These are phyloP conservation scores for Botrytis sinoallii DNA, from an alignment of 2,329 filamentous ascomycete species.

Conservation along the genomic window DNA sequence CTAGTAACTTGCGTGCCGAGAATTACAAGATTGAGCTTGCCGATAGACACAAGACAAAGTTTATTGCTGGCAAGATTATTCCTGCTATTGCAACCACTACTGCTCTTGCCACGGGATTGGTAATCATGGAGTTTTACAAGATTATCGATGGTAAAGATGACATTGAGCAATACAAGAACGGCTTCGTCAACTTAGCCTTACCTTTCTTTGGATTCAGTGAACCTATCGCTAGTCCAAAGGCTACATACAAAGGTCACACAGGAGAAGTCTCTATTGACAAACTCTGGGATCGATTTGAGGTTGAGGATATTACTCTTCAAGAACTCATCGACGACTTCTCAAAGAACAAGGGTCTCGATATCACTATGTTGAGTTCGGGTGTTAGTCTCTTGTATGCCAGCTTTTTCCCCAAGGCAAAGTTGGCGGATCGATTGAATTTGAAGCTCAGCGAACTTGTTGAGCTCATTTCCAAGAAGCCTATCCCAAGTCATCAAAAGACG, in stretches of 20 bases:
- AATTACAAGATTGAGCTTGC: conserved; percentile 97
- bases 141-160: conserved; percentile 94
- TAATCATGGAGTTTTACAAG: conserved; percentile 93
- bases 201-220: conserved; percentile 99
- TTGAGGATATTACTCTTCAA: conserved; percentile 77
- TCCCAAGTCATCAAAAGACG: conserved; percentile 89
- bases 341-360: conserved; percentile 66
- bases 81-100: conserved; percentile 97
- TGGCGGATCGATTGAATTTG: conserved; percentile 77
- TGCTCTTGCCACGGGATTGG: conserved; percentile 88
- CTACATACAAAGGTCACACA: conserved; percentile 76
- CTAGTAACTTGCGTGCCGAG: conserved; percentile 91
- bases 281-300: conserved; percentile 96
- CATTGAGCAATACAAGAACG: conserved; percentile 98
- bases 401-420: conserved; percentile 76
- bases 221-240: conserved; percentile 90
- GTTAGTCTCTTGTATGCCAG: conserved; percentile 91
- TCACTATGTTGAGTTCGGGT: conserved; percentile 95
- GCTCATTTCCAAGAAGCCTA: conserved; percentile 84
- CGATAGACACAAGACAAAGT: conserved; percentile 97
- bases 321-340: conserved; percentile 83
- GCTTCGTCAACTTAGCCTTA: conserved; percentile 92
- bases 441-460: conserved; percentile 88
- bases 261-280: conserved; percentile 86
- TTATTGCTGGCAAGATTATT: conserved; percentile 99